phyloP scores from a whole-genome alignment of 805 yeast genomes.

The Blastobotrys americana region DNA sequence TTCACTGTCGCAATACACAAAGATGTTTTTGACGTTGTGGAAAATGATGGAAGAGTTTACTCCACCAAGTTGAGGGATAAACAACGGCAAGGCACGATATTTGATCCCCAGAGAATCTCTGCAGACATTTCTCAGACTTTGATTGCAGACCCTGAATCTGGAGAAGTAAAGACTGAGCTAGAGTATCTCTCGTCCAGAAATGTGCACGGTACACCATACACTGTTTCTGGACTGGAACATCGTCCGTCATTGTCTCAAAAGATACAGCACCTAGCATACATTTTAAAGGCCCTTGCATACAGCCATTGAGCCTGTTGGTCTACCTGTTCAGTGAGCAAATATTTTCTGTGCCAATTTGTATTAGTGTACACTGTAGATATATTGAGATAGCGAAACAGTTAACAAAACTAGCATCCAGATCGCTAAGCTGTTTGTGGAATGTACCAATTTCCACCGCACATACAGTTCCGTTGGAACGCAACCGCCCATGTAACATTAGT shows the following conservation, averaged over 20 bases:
- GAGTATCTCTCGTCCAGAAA: slow-evolving; percentile 27
- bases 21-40: slow-evolving; percentile 48
- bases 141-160: slow-evolving; percentile 15
- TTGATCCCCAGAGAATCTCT: slow-evolving; percentile 21
- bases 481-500: slow-evolving; percentile 42
- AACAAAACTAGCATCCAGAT: too few relatives aligned
- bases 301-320: too few relatives aligned
- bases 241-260: slow-evolving; percentile 11
- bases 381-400: too few relatives aligned
- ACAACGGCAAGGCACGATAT: slow-evolving; percentile 31
- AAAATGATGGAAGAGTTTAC: slow-evolving; percentile 41
- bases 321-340: too few relatives aligned
- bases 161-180: slow-evolving; percentile 25
- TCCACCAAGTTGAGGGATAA: slow-evolving; percentile 29
- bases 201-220: slow-evolving; percentile 24
- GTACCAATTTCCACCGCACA: slow-evolving; percentile 72
- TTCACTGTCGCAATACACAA: slow-evolving; percentile 42
- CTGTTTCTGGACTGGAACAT: slow-evolving; percentile 2
- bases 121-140: slow-evolving; percentile 16
- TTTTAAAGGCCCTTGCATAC: slow-evolving; percentile 1
- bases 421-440: too few relatives aligned
- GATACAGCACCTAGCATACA: slow-evolving; percentile 15
- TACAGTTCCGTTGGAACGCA: slow-evolving; percentile 64
- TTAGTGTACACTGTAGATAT: too few relatives aligned
- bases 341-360: too few relatives aligned